phyloP scores from a whole-genome alignment of 208 protist species.

The Trypanosoma melophagium region DNA sequence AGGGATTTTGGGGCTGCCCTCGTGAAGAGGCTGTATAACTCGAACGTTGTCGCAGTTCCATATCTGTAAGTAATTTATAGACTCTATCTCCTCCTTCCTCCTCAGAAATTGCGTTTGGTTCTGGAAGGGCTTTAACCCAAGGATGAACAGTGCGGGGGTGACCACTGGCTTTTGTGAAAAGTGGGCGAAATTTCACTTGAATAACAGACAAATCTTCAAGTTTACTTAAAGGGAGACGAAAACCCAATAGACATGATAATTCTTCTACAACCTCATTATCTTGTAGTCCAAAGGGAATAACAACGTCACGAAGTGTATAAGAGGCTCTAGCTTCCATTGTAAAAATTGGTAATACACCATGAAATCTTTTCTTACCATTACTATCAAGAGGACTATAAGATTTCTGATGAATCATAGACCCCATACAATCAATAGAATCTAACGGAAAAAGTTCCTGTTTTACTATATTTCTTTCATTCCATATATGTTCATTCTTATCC shows the following conservation, averaged over 20 bases:
- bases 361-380: neutral
- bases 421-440: slow-evolving; percentile 1
- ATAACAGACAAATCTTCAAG: neutral
- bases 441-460: slow-evolving; percentile 27
- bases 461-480: slow-evolving; percentile 10
- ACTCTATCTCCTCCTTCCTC: slow-evolving; percentile 4
- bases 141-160: slow-evolving; percentile 33
- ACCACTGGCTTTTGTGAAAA: slow-evolving; percentile 22
- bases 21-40: slow-evolving; percentile 35
- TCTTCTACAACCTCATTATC: slow-evolving; percentile 16
- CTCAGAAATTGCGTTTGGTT: slow-evolving; percentile 22
- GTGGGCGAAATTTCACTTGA: slow-evolving; percentile 4
- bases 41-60: slow-evolving; percentile 34
- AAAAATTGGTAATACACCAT: slow-evolving; percentile 21
- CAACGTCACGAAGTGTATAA: slow-evolving; percentile 31
- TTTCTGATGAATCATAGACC: slow-evolving; percentile 11
- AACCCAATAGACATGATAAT: slow-evolving; percentile 30
- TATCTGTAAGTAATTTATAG: slow-evolving; percentile 31
- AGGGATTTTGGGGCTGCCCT: slow-evolving; percentile 26
- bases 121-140: slow-evolving; percentile 64
- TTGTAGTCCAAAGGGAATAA: slow-evolving; percentile 28
- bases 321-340: slow-evolving; percentile 27
- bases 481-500: neutral
- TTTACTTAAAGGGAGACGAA: slow-evolving; percentile 13
- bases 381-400: neutral